A percentile compares a stretch with the other conserved stretches of the same genome.
These are phyloP conservation scores for Naganishia vaughanmartiniae DNA, from an alignment of 768 basidiomycete genomes.

Conservation along the genomic window DNA sequence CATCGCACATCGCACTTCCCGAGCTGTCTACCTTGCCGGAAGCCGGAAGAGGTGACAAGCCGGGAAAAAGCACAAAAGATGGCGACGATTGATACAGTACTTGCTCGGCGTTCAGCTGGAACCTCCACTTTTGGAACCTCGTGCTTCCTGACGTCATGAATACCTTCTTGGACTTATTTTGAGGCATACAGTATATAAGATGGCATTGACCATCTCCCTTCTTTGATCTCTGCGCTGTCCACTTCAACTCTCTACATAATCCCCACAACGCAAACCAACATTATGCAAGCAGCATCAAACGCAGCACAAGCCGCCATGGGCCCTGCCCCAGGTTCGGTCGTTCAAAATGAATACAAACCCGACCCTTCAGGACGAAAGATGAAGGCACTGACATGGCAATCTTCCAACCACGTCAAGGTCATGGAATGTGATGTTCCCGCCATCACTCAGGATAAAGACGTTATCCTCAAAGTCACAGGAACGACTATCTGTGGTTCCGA, in stretches of 20 bases:
- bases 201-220: no score
- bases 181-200: no score
- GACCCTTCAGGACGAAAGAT: constrained; percentile 61
- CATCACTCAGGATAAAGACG: constrained; percentile 70
- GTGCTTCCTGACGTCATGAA: no score
- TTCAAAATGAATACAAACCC: constrained; percentile 28
- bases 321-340: constrained; percentile 18
- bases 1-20: no score
- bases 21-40: no score
- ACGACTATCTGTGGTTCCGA: constrained; percentile 69
- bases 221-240: no score
- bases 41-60: no score
- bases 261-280: background rate
- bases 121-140: no score
- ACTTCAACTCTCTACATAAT: background rate
- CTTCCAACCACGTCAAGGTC: constrained; percentile 55
- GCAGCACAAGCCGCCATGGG: constrained; percentile 25
- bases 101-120: no score
- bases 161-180: no score
- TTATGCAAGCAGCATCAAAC: constrained; percentile 33
- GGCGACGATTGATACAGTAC: no score
- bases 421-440: constrained; percentile 60
- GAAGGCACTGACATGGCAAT: constrained; percentile 71
- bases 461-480: constrained; percentile 71
- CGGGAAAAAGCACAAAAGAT: no score